Percentiles rank a stretch among this genome's conserved stretches.
These are phyloP conservation scores for Chlorella sp. DNA, from an alignment of 139 green algal species.

Conservation along the genomic window DNA sequence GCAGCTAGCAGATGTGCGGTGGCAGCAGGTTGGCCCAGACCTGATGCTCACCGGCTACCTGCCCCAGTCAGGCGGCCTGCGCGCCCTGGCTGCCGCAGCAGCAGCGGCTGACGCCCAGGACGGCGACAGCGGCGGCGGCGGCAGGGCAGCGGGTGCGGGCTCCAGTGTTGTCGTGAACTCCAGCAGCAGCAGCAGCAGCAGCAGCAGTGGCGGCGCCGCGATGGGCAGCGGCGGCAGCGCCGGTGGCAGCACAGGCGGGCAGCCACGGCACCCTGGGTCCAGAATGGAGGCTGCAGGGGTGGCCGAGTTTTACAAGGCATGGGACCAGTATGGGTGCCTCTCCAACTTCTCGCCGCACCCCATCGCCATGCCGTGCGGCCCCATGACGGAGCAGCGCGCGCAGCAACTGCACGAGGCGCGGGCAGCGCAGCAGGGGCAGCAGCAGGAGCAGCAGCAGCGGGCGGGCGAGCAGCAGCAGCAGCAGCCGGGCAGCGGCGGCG, in stretches of 20 bases:
- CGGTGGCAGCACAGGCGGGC: not conserved
- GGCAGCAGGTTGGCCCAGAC: conserved; percentile 81
- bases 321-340: conserved; percentile 91
- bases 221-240: not conserved
- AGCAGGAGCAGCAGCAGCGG: not conserved
- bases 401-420: not conserved
- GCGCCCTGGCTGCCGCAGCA: conserved; percentile 26
- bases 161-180: not conserved
- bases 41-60: conserved; percentile 92
- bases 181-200: conserved; percentile 24
- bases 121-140: not conserved
- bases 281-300: not conserved
- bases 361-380: conserved; percentile 73
- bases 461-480: not conserved
- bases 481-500: not conserved
- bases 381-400: conserved; percentile 24
- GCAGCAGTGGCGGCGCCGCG: not conserved
- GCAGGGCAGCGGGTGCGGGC: not conserved
- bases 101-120: not conserved
- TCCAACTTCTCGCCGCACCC: conserved; percentile 96
- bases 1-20: conserved; percentile 68
- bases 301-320: conserved; percentile 96
- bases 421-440: not conserved
- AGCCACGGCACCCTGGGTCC: not conserved
- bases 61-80: conserved; percentile 71